A percentile compares a stretch with the other conserved stretches of the same genome.
phyloP scores from a whole-genome alignment of 495 filamentous ascomycete genomes.

The Hypoxylon perforatum region DNA sequence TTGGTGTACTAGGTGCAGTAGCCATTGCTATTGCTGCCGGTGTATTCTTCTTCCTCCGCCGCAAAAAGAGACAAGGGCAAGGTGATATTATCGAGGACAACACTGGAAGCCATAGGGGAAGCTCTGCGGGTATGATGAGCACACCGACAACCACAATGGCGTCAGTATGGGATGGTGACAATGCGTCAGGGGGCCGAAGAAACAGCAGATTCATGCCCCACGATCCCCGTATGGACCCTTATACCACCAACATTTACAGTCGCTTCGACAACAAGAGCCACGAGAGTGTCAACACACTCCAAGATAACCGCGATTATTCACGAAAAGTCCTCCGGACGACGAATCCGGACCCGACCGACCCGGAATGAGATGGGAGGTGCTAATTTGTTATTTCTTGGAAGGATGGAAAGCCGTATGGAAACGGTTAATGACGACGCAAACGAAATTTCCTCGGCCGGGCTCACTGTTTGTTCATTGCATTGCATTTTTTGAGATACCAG shows the following conservation, averaged over 20 bases:
- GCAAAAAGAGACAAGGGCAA: slow-evolving; percentile 43
- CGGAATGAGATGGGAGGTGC: slow-evolving; percentile 22
- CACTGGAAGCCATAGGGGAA: slow-evolving; percentile 47
- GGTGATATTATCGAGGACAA: slow-evolving; percentile 38
- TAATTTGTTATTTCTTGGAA: slow-evolving; percentile 2
- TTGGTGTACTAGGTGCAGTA: slow-evolving; percentile 51
- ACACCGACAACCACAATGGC: slow-evolving; percentile 49
- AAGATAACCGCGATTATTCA: slow-evolving; percentile 68
- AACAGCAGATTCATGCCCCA: slow-evolving; percentile 63
- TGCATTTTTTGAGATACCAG: slow-evolving; percentile 58
- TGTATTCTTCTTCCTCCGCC: slow-evolving; percentile 50
- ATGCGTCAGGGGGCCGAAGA: slow-evolving; percentile 49
- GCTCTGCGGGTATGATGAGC: slow-evolving; percentile 53
- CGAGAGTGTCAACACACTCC: slow-evolving; percentile 65
- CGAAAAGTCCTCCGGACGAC: slow-evolving; percentile 63
- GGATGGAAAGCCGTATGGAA: slow-evolving; percentile 14
- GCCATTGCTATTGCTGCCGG: slow-evolving; percentile 32
- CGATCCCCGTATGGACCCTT: slow-evolving; percentile 67
- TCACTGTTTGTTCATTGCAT: slow-evolving; percentile 45
- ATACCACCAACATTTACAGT: slow-evolving; percentile 57
- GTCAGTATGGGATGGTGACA: slow-evolving; percentile 51
- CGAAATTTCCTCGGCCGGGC: slow-evolving; percentile 36
- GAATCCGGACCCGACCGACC: slow-evolving; percentile 61
- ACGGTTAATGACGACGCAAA: slow-evolving; percentile 44
- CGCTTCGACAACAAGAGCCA: slow-evolving; percentile 61